Percentiles rank a stretch among this genome's conserved stretches.
Evolutionary conservation across 331 rosid species (phyloP).

Genomic region (Arachis monticola): DNA sequence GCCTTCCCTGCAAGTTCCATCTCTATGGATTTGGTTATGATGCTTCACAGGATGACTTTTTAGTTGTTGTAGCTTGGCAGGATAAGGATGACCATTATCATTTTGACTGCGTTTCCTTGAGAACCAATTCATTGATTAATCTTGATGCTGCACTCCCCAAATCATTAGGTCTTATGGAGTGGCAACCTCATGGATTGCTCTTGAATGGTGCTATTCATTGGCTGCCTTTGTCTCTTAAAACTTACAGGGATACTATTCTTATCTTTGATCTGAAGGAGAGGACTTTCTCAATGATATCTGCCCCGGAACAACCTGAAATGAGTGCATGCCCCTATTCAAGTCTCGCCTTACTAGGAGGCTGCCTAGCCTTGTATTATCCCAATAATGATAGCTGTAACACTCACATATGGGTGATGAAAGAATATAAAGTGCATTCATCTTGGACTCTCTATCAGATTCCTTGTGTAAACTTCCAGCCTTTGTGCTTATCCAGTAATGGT

Average conservation of each 20-base stretch:
- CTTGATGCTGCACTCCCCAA: too few relatives aligned
- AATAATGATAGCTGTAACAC: neutral
- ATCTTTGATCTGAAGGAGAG: neutral
- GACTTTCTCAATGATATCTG: neutral
- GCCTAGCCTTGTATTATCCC: neutral
- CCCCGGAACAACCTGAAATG: neutral
- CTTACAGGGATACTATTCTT: neutral
- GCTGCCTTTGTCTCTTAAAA: neutral
- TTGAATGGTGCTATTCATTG: constrained; percentile 34
- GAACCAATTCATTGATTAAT: too few relatives aligned
- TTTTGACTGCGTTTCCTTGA: too few relatives aligned
- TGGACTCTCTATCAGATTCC: too few relatives aligned
- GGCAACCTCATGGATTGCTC: neutral
- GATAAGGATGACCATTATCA: too few relatives aligned
- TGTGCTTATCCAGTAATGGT: neutral
- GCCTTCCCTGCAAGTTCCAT: too few relatives aligned
- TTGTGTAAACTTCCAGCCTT: neutral
- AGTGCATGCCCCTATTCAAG: neutral
- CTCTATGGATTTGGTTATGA: too few relatives aligned
- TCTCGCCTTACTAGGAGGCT: neutral
- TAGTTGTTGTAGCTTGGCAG: too few relatives aligned
- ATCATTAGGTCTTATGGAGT: too few relatives aligned
- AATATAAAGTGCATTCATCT: too few relatives aligned
- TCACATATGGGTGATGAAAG: neutral
- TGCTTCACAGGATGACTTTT: too few relatives aligned